Conservation (phyloP, 1,284 basidiomycete genomes). For the Apiotrichum gamsii region DNA sequence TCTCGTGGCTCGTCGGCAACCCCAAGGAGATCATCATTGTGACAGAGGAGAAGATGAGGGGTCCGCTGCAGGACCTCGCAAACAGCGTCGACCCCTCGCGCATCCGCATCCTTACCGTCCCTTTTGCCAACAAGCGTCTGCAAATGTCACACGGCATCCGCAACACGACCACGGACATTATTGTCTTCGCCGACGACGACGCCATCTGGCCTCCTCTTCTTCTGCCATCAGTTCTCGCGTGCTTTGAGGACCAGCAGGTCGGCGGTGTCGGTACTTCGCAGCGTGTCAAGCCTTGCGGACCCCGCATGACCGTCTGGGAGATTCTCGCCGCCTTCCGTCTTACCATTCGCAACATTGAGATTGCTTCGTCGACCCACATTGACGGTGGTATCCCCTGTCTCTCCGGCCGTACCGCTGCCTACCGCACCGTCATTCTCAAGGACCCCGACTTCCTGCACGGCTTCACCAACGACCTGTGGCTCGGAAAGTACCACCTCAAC, state of each 20-base stretch:
- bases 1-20: conserved; percentile 80
- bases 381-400: conserved; percentile 86
- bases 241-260: conserved; percentile 87
- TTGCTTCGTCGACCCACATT: conserved; percentile 77
- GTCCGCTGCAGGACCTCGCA: conserved; percentile 76
- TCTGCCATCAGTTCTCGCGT: conserved; percentile 74
- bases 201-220: conserved; percentile 89
- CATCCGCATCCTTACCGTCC: conserved; percentile 81
- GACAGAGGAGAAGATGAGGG: conserved; percentile 83
- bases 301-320: conserved; percentile 83
- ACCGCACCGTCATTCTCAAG: conserved; percentile 85
- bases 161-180: conserved; percentile 82
- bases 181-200: conserved; percentile 92
- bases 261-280: conserved; percentile 87
- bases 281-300: conserved; percentile 71
- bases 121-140: conserved; percentile 84
- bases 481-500: conserved; percentile 86
- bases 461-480: conserved; percentile 88
- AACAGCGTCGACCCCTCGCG: conserved; percentile 72
- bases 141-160: conserved; percentile 89
- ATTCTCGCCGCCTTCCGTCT: conserved; percentile 84
- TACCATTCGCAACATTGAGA: conserved; percentile 87
- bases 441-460: conserved; percentile 85
- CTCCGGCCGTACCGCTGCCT: conserved; percentile 83
- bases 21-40: conserved; percentile 91